Evolutionary conservation across 2,329 filamentous ascomycete species (phyloP), one percentile per base, ranked within the genome.

Genomic region (Chaetomiaceae sp.): DNA sequence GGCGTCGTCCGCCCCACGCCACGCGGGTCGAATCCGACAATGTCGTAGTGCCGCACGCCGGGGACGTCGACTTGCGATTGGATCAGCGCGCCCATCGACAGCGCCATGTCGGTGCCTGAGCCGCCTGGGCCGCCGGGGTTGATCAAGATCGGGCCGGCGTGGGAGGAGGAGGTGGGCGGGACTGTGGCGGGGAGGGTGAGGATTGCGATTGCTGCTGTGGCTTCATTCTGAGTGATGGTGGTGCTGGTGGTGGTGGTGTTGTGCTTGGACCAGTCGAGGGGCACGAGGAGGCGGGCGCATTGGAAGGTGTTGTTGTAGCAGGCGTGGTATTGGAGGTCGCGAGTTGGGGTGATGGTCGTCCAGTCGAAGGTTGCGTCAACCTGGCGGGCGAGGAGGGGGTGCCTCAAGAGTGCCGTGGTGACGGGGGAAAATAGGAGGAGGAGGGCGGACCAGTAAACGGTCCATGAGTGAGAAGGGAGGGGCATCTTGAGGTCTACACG

Each of bases 91-190:
- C 66, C 71, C 5, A 49, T 35, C 7, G 1, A 16, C 1, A 66
- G 44, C 6, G 61, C 61, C 25, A 71, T 64, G 0, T 38, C 5
- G 0, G 67, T 66, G 5, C 71, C 73, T 21, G 66, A 65, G 0
- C 69, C 72, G 16, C 72, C 71, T 1, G 73, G 73, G 0, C 73
- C 73, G 19, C 73, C 73, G 5, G 71, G 71, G 50, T 75, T 74
- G 43, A 73, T 8, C 3, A 74, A 59, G 8, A 75, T 53, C 10
- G 73, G 70, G 0, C 70, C 70, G 41, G 62, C 65, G 7, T 68
- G 70, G 51, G 65, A 67, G 2, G 66, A 61, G 5, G 62, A 59
- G 1, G 66, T 63, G 2, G 30, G 14, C n/a, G 54, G 44, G 10
- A 63, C 58, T 5, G 47, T 53, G n/a, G 64, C 67, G 8, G 65